Conservation (phyloP, 345 rosid genomes). For the Hevea brasiliensis region DNA sequence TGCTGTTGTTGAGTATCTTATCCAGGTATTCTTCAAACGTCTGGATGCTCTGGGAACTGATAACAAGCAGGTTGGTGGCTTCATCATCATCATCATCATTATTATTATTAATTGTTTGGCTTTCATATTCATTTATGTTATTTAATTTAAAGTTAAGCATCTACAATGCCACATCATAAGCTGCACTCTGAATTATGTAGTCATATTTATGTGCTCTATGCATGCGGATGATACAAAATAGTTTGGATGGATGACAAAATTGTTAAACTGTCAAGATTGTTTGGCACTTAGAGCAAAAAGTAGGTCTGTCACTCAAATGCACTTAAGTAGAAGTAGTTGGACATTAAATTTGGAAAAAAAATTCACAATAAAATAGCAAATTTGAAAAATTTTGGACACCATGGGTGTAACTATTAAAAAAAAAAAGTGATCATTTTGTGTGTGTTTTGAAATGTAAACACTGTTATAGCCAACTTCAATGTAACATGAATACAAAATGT, state of each 20-base stretch:
- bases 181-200: not conserved
- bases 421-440: no score
- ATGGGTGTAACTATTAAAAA: no score
- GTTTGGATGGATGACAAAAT: not conserved
- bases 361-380: no score
- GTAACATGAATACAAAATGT: not conserved
- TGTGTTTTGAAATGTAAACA: not conserved
- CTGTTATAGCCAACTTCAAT: not conserved
- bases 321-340: no score
- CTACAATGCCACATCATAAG: not conserved
- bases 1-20: constrained; percentile 74
- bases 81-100: constrained; percentile 7
- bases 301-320: no score
- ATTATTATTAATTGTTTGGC: not conserved
- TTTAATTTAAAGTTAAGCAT: not conserved
- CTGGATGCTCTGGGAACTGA: constrained; percentile 69
- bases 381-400: no score
- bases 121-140: not conserved
- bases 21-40: constrained; percentile 81
- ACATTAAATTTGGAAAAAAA: no score
- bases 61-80: constrained; percentile 76
- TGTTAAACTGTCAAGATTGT: not conserved
- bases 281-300: not conserved
- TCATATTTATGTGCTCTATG: not conserved
- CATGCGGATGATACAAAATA: not conserved